These are phyloP conservation scores for Talaromyces pinophilus DNA, from an alignment of 2,329 filamentous ascomycete species.

Conservation along the genomic window DNA sequence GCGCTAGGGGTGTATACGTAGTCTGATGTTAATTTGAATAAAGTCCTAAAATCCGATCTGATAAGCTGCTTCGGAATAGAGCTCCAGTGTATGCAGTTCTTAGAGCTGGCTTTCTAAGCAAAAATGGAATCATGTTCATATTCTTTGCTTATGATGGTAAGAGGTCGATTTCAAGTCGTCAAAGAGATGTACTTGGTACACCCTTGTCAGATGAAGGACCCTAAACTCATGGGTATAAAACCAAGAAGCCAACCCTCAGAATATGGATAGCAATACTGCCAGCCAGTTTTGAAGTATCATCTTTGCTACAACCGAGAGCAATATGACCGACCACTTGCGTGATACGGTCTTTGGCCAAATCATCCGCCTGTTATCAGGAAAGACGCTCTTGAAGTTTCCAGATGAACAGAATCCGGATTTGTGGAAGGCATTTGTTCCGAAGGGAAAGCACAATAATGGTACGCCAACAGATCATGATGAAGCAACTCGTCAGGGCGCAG, in stretches of 20 bases:
- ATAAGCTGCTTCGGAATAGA: background rate
- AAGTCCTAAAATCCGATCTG: constrained; percentile 5
- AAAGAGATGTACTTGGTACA: background rate
- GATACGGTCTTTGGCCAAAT: constrained; percentile 14
- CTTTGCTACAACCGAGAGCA: background rate
- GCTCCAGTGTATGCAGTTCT: background rate
- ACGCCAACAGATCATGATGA: background rate
- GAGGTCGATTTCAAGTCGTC: background rate
- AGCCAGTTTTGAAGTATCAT: background rate
- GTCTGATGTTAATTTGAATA: background rate
- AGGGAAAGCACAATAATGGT: too few relatives aligned
- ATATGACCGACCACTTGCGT: background rate
- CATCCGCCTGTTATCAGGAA: background rate
- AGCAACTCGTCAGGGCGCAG: background rate
- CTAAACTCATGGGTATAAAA: background rate
- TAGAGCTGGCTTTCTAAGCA: background rate
- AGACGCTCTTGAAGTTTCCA: background rate
- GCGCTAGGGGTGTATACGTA: background rate
- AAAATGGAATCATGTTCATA: background rate
- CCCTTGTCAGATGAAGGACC: background rate
- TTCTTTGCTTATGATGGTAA: background rate
- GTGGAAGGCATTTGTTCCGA: background rate
- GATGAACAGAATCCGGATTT: background rate
- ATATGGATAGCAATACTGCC: background rate
- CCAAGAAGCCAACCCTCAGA: background rate